Evolutionary conservation across 345 rosid genomes (phyloP).

Genomic region (Diplotaxis tenuifolia): DNA sequence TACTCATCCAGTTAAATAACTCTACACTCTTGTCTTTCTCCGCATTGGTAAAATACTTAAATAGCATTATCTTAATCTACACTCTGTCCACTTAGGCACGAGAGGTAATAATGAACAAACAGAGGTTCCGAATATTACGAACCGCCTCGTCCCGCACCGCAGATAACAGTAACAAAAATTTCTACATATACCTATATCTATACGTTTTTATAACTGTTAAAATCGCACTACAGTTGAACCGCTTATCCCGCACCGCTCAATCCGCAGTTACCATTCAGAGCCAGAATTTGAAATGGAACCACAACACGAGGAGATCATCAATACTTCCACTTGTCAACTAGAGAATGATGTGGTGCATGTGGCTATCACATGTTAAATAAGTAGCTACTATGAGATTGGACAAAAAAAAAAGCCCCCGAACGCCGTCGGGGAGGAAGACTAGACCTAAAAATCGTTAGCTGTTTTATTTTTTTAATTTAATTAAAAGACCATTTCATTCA

Average conservation of each 20-base stretch:
- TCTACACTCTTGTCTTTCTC: slow-evolving; percentile 32
- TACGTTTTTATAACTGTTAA: no score
- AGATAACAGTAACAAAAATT: no score
- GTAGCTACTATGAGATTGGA: background rate
- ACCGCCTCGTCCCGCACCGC: no score
- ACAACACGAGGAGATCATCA: background rate
- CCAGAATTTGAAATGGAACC: no score
- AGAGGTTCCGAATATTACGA: no score
- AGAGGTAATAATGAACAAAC: slow-evolving; percentile 17
- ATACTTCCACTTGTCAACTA: background rate
- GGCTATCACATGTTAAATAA: background rate
- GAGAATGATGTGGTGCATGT: slow-evolving; percentile 14
- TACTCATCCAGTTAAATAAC: slow-evolving; percentile 36
- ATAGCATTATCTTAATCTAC: slow-evolving; percentile 13
- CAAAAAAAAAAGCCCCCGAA: slow-evolving; percentile 12
- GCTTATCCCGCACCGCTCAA: no score
- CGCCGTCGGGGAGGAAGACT: slow-evolving; percentile 16
- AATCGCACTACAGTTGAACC: no score
- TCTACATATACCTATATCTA: no score
- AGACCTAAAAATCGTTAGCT: background rate
- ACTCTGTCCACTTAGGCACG: slow-evolving; percentile 37
- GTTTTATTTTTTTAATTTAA: background rate
- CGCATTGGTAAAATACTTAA: background rate
- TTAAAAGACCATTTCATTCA: background rate
- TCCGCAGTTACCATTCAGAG: no score